Base-by-base conservation (phyloP, 2,329 filamentous ascomycete genomes). In the Pseudopithomyces maydicus region DNA sequence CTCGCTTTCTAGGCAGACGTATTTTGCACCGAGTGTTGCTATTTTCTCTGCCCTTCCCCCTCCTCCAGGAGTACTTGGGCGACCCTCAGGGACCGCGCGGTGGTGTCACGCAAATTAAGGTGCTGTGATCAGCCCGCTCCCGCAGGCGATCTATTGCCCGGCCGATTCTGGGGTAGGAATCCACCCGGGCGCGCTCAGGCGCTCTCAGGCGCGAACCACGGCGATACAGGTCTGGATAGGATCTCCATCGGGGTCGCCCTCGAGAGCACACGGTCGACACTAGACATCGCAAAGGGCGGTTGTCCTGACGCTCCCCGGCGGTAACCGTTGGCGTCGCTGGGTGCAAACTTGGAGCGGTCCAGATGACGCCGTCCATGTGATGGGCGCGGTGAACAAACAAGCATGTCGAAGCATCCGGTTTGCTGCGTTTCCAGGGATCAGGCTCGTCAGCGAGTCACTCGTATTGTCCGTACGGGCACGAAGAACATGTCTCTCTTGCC, bases 51-150 rank as follows among this genome's bases (percentile, higher is more conserved):
- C 11, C 8, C 39, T 43, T 6, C 6, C 33, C 15, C 12, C 22
- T 14, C 43, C 36, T 47, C 54, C 38, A 44, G 50, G 15, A 33
- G 26, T 2, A 38, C 26, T 55, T 36, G 52, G 26, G 45, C 39
- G 33, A 50, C 50, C 36, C 29, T n/a, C 35, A 35, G 47, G 63
- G 36, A 17, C 38, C 35, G 39, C 22, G 35, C 23, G 10, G 29
- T 49, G 45, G 58, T 48, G 55, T 55, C 44, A 32, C 43, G 29
- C 38, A 15, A n/a, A 29, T 17, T 32, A 48, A 55, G 39, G 65
- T 64, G 65, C 66, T 69, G 68, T 66, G 64, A 65, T 70, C 67
- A 70, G 62, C 67, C 61, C 62, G 65, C 57, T 53, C 46, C 58
- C 56, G 48, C 38, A 51, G 35, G 52, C 39, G 35, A 46, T 52